Percentiles rank a stretch among this genome's conserved stretches.
Conservation (phyloP, 352 stramenopile genomes). For the Phytophthora hibernalis region DNA sequence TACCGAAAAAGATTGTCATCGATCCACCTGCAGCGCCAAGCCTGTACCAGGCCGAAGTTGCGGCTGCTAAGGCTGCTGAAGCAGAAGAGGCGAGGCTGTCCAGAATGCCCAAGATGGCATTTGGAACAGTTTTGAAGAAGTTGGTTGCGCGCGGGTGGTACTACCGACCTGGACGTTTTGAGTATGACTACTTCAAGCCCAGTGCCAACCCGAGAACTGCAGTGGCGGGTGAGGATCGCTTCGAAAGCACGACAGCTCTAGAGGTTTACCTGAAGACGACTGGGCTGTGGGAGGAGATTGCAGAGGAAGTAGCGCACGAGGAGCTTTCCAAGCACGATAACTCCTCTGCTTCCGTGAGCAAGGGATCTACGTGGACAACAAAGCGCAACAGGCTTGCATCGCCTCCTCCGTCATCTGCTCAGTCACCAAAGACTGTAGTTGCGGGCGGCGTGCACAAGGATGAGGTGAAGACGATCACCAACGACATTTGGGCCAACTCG, state of each 20-base stretch:
- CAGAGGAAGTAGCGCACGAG: slow-evolving; percentile 33
- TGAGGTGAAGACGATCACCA: slow-evolving; percentile 70
- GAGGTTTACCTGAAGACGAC: slow-evolving; percentile 74
- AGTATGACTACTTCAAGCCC: slow-evolving; percentile 89
- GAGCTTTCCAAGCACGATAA: slow-evolving; percentile 26
- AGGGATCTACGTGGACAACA: slow-evolving; percentile 9
- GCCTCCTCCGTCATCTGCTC: slow-evolving; percentile 15
- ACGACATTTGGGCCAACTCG: slow-evolving; percentile 86
- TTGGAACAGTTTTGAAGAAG: slow-evolving; percentile 67
- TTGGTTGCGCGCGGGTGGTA: slow-evolving; percentile 66
- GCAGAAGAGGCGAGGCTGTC: slow-evolving; percentile 14
- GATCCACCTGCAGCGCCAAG: slow-evolving; percentile 18
- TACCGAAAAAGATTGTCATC: slow-evolving; percentile 30
- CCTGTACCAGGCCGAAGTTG: slow-evolving; percentile 36
- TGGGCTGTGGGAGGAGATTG: slow-evolving; percentile 69
- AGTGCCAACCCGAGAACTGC: slow-evolving; percentile 55
- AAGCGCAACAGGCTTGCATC: slow-evolving; percentile 44
- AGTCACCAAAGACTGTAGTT: slow-evolving; percentile 39
- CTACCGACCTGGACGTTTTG: slow-evolving; percentile 76
- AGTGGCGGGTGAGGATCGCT: slow-evolving; percentile 73
- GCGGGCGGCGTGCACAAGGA: slow-evolving; percentile 43
- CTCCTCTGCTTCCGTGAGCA: not conserved
- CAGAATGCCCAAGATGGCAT: slow-evolving; percentile 48
- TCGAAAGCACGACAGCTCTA: slow-evolving; percentile 71
- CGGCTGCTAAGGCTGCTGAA: slow-evolving; percentile 20